These are phyloP conservation scores for Cercospora brassicicola DNA, from an alignment of 2,329 filamentous ascomycete species.

Conservation along the genomic window DNA sequence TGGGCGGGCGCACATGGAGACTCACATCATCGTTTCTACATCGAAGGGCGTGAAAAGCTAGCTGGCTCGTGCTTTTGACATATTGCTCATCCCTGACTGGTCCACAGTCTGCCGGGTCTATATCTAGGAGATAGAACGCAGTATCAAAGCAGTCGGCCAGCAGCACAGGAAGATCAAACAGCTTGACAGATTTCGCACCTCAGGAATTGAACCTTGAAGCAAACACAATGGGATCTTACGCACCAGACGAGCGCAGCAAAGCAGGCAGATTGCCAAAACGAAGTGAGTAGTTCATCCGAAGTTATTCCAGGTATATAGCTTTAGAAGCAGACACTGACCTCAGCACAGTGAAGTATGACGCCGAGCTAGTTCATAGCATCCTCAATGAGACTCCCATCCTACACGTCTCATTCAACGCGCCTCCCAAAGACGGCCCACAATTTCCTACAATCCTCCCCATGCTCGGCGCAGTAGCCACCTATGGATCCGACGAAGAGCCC, in stretches of 20 bases:
- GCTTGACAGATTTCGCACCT: background rate
- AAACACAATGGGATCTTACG: constrained; percentile 26
- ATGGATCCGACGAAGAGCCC: constrained; percentile 60
- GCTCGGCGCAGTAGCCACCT: constrained; percentile 81
- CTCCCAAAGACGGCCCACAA: constrained; percentile 52
- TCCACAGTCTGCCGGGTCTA: background rate
- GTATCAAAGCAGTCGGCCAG: background rate
- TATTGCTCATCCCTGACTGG: constrained; percentile 16
- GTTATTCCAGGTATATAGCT: background rate
- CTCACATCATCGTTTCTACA: background rate
- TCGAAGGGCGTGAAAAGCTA: constrained; percentile 4
- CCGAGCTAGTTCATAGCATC: constrained; percentile 70
- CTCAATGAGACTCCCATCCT: constrained; percentile 73
- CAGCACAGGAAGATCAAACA: background rate
- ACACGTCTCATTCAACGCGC: constrained; percentile 73
- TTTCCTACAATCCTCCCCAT: constrained; percentile 80
- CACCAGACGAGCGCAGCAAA: constrained; percentile 35
- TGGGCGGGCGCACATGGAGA: background rate
- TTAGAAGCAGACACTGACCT: background rate
- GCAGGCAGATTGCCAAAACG: constrained; percentile 33
- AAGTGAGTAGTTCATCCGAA: constrained; percentile 21
- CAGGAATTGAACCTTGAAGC: background rate
- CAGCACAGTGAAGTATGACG: constrained; percentile 65
- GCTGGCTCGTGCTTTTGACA: background rate
- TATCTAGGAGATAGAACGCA: background rate